A percentile compares a stretch with the other conserved stretches of the same genome.
Conservation (phyloP, 345 rosid species). For the Salix dunnii region DNA sequence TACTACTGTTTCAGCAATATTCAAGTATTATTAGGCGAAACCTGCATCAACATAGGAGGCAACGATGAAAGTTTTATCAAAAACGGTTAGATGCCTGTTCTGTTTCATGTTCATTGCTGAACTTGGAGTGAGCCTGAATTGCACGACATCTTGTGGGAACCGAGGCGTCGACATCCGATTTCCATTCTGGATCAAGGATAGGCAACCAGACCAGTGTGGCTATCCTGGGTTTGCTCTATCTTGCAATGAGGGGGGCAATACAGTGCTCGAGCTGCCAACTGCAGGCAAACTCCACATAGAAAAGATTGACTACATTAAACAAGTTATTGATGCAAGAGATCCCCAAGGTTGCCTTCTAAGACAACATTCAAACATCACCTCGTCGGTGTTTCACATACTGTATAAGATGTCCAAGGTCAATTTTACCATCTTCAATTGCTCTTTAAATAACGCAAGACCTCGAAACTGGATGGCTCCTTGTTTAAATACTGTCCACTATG, state of each 20-base stretch:
- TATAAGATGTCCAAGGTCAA: not conserved
- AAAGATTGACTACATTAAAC: not conserved
- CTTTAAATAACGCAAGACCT: not conserved
- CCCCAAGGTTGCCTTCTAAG: not conserved
- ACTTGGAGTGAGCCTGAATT: not conserved
- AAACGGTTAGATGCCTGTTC: not conserved
- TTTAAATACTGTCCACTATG: not conserved
- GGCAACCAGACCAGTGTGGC: conserved; percentile 11
- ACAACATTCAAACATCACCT: not conserved
- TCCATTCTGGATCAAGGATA: conserved; percentile 13
- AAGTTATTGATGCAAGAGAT: not conserved
- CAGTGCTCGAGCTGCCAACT: not conserved
- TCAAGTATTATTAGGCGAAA: too few relatives aligned
- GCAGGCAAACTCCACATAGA: not conserved
- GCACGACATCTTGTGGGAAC: conserved; percentile 4
- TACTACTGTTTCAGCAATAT: not conserved
- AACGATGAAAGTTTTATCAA: not conserved
- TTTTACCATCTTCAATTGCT: conserved; percentile 13
- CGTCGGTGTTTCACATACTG: conserved; percentile 2
- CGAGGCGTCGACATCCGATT: not conserved
- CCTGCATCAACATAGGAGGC: not conserved
- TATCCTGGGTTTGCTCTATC: conserved; percentile 14
- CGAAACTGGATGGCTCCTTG: not conserved
- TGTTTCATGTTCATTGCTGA: not conserved
- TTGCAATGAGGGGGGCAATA: not conserved